Conservation (phyloP, 176 grass and related monocot species). For the Cenchrus americanus region DNA sequence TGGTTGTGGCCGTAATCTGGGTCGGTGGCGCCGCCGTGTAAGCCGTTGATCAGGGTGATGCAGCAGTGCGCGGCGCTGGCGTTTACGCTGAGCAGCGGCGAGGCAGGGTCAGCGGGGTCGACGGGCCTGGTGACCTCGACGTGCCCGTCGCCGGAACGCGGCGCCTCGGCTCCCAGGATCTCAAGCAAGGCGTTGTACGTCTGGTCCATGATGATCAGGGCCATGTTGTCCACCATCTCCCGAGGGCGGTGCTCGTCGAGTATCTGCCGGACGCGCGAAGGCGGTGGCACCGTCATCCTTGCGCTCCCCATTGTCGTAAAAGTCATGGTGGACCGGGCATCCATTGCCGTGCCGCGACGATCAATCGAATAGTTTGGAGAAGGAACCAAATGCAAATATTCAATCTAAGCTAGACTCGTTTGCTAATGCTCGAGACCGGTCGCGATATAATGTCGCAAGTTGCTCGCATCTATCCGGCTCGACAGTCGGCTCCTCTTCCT, state of each 20-base stretch:
- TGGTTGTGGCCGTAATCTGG: not conserved
- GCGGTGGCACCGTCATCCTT: no score
- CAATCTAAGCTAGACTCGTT: no score
- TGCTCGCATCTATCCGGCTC: not conserved
- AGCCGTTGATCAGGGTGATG: slow-evolving; percentile 1
- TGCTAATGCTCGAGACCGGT: not conserved
- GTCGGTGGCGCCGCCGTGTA: not conserved
- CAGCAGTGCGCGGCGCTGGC: slow-evolving; percentile 41
- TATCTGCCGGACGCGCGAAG: not conserved
- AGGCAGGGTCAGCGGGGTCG: slow-evolving; percentile 35
- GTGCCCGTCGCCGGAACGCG: not conserved
- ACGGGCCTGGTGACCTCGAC: slow-evolving; percentile 20
- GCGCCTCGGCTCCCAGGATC: not conserved
- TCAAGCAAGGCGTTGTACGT: slow-evolving; percentile 18
- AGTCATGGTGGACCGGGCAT: not conserved
- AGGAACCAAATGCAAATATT: not conserved
- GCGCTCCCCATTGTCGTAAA: not conserved
- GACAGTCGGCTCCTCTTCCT: not conserved
- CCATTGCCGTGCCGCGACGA: not conserved
- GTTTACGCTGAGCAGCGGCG: slow-evolving; percentile 39
- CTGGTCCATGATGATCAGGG: slow-evolving; percentile 37
- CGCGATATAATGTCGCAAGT: not conserved
- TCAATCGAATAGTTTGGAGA: not conserved
- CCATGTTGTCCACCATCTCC: slow-evolving; percentile 6
- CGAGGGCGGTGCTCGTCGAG: slow-evolving; percentile 21